phyloP scores from a whole-genome alignment of 164 flowering plant species.

The Houttuynia cordata region DNA sequence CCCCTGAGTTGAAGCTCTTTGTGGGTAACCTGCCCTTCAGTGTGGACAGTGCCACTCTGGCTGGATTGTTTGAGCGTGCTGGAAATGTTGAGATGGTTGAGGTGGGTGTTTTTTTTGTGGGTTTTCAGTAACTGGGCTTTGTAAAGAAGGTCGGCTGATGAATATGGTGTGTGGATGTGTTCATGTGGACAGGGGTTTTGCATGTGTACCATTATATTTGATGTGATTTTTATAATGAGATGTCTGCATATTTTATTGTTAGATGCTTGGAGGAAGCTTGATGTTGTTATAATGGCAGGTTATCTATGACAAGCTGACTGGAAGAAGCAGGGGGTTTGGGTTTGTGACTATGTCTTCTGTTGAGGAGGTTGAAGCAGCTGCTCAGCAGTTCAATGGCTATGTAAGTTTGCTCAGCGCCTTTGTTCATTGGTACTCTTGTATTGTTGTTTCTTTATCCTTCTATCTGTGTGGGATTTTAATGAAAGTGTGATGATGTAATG shows the following conservation, averaged over 20 bases:
- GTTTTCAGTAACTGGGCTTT: background rate
- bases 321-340: constrained; percentile 94
- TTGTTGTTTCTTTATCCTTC: too few relatives aligned
- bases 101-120: constrained; percentile 31
- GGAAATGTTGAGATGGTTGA: constrained; percentile 91
- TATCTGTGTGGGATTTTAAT: too few relatives aligned
- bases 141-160: background rate
- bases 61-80: constrained; percentile 53
- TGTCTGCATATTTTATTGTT: background rate
- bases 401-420: constrained; percentile 28
- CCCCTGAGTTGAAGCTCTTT: constrained; percentile 55
- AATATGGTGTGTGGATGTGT: background rate
- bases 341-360: constrained; percentile 85
- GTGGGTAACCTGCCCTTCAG: constrained; percentile 69
- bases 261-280: background rate
- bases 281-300: constrained; percentile 41
- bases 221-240: background rate
- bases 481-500: too few relatives aligned
- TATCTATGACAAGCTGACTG: constrained; percentile 77
- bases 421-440: background rate
- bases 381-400: constrained; percentile 79
- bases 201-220: background rate
- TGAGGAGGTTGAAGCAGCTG: constrained; percentile 78
- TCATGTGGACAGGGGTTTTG: too few relatives aligned
- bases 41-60: constrained; percentile 64